Conservation (phyloP, 2,329 filamentous ascomycete species). For the Trichoderma sp. region DNA sequence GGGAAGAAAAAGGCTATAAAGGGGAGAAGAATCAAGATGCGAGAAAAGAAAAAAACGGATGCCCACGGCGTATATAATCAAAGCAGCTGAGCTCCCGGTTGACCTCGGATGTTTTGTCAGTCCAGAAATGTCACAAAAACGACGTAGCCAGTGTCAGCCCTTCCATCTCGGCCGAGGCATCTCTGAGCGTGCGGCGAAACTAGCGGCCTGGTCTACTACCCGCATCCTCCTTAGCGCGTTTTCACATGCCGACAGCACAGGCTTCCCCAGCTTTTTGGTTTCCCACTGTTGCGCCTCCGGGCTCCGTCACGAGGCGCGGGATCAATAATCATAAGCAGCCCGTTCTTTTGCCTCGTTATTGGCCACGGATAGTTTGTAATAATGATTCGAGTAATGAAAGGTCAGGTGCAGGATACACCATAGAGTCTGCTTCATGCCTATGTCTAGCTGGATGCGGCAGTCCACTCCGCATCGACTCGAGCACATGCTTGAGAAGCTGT, state of each 20-base stretch:
- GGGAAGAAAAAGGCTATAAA: background rate
- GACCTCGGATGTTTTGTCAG: constrained; percentile 25
- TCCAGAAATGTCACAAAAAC: constrained; percentile 1
- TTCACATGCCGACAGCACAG: constrained; percentile 27
- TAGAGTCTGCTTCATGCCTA: background rate
- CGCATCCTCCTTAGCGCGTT: constrained; percentile 29
- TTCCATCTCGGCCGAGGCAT: constrained; percentile 40
- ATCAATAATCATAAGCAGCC: background rate
- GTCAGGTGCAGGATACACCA: background rate
- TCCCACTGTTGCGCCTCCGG: background rate
- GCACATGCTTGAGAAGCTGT: background rate
- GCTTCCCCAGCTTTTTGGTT: constrained; percentile 22
- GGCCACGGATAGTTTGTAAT: background rate
- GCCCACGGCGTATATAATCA: constrained; percentile 12
- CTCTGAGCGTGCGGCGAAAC: constrained; percentile 32
- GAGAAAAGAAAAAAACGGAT: background rate
- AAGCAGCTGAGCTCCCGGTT: constrained; percentile 10
- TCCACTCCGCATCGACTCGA: background rate
- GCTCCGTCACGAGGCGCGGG: background rate
- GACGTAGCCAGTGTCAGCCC: constrained; percentile 31
- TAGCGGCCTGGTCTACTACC: constrained; percentile 18
- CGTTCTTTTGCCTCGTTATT: background rate
- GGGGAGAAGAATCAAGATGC: background rate
- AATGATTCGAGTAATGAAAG: background rate
- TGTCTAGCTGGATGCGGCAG: background rate